Base-by-base conservation (phyloP, 352 stramenopile species). In the Pythium biforme region DNA sequence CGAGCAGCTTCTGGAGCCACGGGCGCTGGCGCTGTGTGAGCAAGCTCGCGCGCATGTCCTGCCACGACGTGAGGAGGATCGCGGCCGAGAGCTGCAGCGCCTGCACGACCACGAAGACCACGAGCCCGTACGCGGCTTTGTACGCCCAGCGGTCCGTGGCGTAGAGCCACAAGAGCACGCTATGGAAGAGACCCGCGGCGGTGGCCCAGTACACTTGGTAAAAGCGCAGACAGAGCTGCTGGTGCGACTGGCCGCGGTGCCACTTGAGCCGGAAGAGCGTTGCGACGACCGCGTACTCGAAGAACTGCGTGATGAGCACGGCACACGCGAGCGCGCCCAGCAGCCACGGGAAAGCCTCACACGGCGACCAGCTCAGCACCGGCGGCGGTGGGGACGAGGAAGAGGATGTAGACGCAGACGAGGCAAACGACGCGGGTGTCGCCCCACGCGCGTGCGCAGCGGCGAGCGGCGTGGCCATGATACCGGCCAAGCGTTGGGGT, bases 171-270 rank as follows among this genome's bases (percentile, higher is more conserved):
- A 87, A 43, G 23, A 66, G 59, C 22, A 73, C 66, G 17, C 50
- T 55, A 25, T 80, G 0, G 23, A 86, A 48, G 48, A 81, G 81
- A 17, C 73, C 51, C n/a, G 83, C 17, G 11, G 74, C 76, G 20
- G 74, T 41, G n/a, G 76, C 62, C 83, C 83, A 92, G 58, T 86
- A 92, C 33, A 64, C 51, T 49, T 82, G 79, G 64, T 92, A 90
- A 63, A 89, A 90, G 33, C 75, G 53, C 27, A 70, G 40, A 11
- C 62, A 66, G n/a, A 89, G 66, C 37, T 74, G 63, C 17, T 60
- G 63, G 40, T 79, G 64, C 45, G 62, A 70, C 49, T 68, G 71
- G 26, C 54, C 41, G 43, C 71, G 71, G 56, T 77, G 64, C 74
- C 77, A 80, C 47, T 86, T 76, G 51, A 76, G 81, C 52, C 79